phyloP scores from a whole-genome alignment of 2,329 filamentous ascomycete species.

The Pyricularia pennisetigena region DNA sequence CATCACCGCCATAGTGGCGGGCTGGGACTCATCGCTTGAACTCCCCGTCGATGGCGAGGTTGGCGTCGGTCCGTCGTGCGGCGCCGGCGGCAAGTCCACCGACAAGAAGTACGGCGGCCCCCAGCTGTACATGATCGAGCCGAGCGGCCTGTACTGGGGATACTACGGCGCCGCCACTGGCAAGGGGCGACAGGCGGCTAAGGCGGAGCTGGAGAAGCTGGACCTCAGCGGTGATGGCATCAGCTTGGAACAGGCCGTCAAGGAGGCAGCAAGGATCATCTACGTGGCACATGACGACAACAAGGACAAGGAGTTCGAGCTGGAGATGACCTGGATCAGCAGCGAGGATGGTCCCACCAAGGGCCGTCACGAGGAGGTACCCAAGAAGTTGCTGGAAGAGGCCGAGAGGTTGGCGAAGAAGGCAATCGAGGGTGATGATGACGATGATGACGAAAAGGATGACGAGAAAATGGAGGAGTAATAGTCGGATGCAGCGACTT shows the following conservation, averaged over 20 bases:
- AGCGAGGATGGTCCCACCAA: conserved; percentile 76
- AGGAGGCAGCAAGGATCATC: conserved; percentile 94
- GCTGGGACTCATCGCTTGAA: conserved; percentile 85
- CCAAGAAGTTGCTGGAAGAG: conserved; percentile 81
- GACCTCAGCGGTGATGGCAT: conserved; percentile 71
- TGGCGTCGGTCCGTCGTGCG: conserved; percentile 65
- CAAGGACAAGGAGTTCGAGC: conserved; percentile 99
- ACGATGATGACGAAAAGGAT: conserved; percentile 56
- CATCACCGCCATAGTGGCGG: conserved; percentile 87
- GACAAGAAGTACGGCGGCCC: conserved; percentile 77
- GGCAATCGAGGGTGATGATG: conserved; percentile 77
- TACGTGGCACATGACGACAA: conserved; percentile 97
- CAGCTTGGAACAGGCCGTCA: conserved; percentile 78
- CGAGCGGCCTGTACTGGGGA: conserved; percentile 94
- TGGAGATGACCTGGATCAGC: conserved; percentile 99
- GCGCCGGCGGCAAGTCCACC: conserved; percentile 71
- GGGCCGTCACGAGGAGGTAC: conserved; percentile 87
- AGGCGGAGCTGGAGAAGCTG: conserved; percentile 97
- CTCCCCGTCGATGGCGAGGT: conserved; percentile 84
- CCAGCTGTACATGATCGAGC: conserved; percentile 97
- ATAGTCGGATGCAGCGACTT: conserved; percentile 7
- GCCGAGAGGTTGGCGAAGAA: conserved; percentile 90
- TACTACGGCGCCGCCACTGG: conserved; percentile 97
- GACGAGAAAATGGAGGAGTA: conserved; percentile 82
- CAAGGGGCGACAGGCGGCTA: conserved; percentile 92